Percentiles rank a stretch among this genome's conserved stretches.
Conservation (phyloP, 2,329 filamentous ascomycete genomes). For the Fusarium sororula region DNA sequence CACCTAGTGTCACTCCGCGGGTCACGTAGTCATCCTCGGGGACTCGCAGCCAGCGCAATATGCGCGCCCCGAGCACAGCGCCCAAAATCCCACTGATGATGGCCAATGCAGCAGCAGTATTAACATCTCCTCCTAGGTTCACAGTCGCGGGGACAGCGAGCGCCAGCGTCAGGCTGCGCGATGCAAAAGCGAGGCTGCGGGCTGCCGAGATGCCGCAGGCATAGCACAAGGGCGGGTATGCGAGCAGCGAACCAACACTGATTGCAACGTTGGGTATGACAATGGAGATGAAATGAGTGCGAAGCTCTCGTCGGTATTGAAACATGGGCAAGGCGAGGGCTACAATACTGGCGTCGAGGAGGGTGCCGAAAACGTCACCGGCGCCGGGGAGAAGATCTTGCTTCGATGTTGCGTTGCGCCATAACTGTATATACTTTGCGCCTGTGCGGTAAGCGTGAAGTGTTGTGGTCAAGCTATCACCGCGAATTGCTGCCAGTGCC, state of each 20-base stretch:
- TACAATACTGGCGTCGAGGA: conserved; percentile 67
- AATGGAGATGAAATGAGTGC: conserved; percentile 62
- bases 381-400: conserved; percentile 56
- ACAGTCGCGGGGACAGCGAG: conserved; percentile 65
- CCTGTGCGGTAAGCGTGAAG: conserved; percentile 62
- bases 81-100: conserved; percentile 69
- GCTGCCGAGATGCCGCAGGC: conserved; percentile 62
- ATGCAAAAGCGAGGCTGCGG: conserved; percentile 64
- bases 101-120: conserved; percentile 64
- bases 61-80: conserved; percentile 61
- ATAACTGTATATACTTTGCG: conserved; percentile 62
- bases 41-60: conserved; percentile 60
- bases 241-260: conserved; percentile 63
- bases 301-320: conserved; percentile 65
- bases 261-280: conserved; percentile 62
- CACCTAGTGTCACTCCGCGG: conserved; percentile 68
- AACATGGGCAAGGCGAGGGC: conserved; percentile 69
- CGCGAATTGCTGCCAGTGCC: conserved; percentile 58
- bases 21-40: conserved; percentile 72
- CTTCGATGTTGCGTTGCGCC: conserved; percentile 48
- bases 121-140: conserved; percentile 66
- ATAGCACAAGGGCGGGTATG: conserved; percentile 64
- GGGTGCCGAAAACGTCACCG: conserved; percentile 63
- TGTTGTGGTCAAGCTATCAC: conserved; percentile 51
- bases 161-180: conserved; percentile 66